phyloP scores from a whole-genome alignment of 2,329 filamentous ascomycete genomes.

The Fusarium robinianum region DNA sequence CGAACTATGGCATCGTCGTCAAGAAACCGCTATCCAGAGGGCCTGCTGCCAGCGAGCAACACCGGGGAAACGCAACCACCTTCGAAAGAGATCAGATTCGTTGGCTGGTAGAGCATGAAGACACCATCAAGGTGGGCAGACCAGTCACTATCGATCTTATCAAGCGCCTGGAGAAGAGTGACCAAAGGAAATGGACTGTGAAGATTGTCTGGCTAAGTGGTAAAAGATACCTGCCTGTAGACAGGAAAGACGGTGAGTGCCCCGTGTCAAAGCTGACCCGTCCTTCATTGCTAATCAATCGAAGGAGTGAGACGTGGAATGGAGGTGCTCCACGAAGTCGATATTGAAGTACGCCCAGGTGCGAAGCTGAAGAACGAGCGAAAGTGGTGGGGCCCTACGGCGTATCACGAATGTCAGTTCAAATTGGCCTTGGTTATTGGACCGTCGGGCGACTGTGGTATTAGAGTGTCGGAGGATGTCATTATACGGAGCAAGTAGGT shows the following conservation, averaged over 20 bases:
- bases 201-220: not conserved
- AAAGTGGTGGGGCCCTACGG: not conserved
- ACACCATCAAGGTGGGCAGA: not conserved
- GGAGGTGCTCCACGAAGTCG: not conserved
- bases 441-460: not conserved
- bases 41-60: not conserved
- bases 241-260: not conserved
- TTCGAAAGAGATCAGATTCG: not conserved
- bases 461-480: not conserved
- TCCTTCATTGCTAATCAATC: not conserved
- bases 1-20: not conserved
- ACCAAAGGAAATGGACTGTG: not conserved
- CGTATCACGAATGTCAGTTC: not conserved
- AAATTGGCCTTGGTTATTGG: not conserved
- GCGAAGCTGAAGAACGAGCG: not conserved
- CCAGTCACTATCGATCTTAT: not conserved
- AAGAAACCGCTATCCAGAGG: not conserved
- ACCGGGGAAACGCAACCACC: not conserved
- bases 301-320: not conserved
- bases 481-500: too few relatives aligned
- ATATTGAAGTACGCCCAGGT: not conserved
- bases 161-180: not conserved
- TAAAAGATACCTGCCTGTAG: not conserved
- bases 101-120: not conserved
- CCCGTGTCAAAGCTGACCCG: not conserved